Evolutionary conservation across 163 green algal genomes (phyloP), one percentile per base, ranked within the genome.

Genomic region (Chloromonas sp.): DNA sequence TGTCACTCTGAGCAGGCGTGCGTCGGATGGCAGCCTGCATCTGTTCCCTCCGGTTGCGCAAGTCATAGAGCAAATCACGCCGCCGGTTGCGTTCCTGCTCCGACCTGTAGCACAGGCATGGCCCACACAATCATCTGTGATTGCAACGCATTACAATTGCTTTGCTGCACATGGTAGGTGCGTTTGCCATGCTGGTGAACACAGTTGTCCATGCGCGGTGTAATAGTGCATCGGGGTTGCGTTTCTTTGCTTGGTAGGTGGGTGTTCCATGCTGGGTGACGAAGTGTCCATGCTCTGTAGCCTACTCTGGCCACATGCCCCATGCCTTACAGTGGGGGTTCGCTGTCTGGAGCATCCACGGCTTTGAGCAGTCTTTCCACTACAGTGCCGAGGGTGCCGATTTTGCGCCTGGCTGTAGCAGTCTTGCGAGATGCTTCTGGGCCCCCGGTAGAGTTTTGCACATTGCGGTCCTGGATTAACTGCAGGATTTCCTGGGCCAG

Each of bases 21-120:
- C 95, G 90, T 78, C 93, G 95, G 60, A 98, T 87, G 0, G 87
- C 84, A 15, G 89, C 76, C 87, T 95, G 92, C 92, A 98, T 96
- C 66, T 94, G 88, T 84, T 97, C 95, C 11, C 92, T 87, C 76
- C 92, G 78, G 81, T 85, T 92, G 1, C 90, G 87, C 84, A 98
- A 88, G n/a, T 91, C 91, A 58, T 90, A 87, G 59, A 97, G 79
- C 80, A 96, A 82, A 82, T 98, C 94, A 11, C 93, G 91, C 79
- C 95, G 87, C 36, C 95, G 83, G 85, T 97, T 96, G 58, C 90
- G 89, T 86, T 98, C 95, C n/a, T 94, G 90, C 83, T 98, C 95
- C 1, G 92, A 94, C 0, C 94, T 97, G 92, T 74, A 86, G 0
- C 77, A 81, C 15, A 60, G 13, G 60, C 82, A 66, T 62, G 80